phyloP scores from a whole-genome alignment of 139 green algal genomes.

The Spirogloea muscicola region DNA sequence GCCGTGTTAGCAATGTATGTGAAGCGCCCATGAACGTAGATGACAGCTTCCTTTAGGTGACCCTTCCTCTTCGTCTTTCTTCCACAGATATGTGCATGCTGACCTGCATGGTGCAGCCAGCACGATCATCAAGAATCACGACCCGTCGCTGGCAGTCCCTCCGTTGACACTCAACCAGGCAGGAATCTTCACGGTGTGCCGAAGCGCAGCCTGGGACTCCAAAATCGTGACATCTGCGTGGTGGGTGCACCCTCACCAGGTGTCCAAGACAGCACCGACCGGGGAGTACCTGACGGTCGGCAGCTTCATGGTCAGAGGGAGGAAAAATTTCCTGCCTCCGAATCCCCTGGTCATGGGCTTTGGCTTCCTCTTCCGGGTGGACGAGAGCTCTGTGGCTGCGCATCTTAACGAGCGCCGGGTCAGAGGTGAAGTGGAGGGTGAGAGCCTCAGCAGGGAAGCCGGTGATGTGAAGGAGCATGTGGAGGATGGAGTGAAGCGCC shows the following conservation, averaged over 20 bases:
- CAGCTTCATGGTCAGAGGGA: constrained; percentile 87
- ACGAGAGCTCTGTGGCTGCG: constrained; percentile 69
- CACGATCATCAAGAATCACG: constrained; percentile 79
- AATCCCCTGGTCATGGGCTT: constrained; percentile 88
- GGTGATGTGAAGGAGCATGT: not conserved
- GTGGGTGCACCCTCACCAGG: constrained; percentile 90
- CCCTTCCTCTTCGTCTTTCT: constrained; percentile 20
- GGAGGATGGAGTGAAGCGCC: constrained; percentile 2
- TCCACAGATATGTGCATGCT: constrained; percentile 79
- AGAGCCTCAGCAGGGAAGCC: constrained; percentile 10
- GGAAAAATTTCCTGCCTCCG: constrained; percentile 95
- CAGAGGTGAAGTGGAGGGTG: constrained; percentile 29
- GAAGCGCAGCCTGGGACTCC: constrained; percentile 80
- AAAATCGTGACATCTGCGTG: constrained; percentile 89
- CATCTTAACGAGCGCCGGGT: constrained; percentile 73
- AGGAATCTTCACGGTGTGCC: constrained; percentile 72
- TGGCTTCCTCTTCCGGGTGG: constrained; percentile 79
- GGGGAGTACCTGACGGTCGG: constrained; percentile 88
- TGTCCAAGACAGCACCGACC: constrained; percentile 88
- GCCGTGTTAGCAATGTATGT: no score
- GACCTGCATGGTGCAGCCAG: constrained; percentile 89
- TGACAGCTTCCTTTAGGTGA: no score
- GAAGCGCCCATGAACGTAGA: no score
- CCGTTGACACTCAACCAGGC: constrained; percentile 72
- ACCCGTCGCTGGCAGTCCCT: constrained; percentile 59